Evolutionary conservation across 805 yeast species (phyloP).

Genomic region (Debaryomyces hansenii): DNA sequence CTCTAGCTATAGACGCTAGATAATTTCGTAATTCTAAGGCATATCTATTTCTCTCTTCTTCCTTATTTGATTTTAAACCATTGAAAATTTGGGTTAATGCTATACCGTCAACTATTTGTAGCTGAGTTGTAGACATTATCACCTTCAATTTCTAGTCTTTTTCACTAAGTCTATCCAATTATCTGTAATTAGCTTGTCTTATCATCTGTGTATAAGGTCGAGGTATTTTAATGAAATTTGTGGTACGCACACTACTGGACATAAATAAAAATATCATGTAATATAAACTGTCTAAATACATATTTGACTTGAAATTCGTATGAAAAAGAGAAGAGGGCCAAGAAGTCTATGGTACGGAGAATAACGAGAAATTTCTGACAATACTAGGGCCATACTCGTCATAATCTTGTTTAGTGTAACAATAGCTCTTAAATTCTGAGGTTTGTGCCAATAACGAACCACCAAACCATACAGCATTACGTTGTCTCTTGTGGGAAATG

Average conservation of each 20-base stretch:
- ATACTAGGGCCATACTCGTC: slow-evolving; percentile 98
- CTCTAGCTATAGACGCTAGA: slow-evolving; percentile 73
- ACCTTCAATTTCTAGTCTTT: not conserved
- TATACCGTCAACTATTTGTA: slow-evolving; percentile 46
- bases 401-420: slow-evolving; percentile 95
- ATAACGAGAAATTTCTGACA: slow-evolving; percentile 93
- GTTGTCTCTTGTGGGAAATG: slow-evolving; percentile 93
- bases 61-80: slow-evolving; percentile 47
- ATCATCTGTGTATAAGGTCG: not conserved
- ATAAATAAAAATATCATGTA: not conserved
- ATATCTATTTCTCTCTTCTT: slow-evolving; percentile 49
- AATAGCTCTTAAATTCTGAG: slow-evolving; percentile 91
- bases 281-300: not conserved
- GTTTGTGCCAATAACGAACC: slow-evolving; percentile 97
- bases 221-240: not conserved
- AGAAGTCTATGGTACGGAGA: slow-evolving; percentile 75
- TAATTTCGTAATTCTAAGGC: slow-evolving; percentile 72
- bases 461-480: slow-evolving; percentile 99
- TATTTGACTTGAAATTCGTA: not conserved
- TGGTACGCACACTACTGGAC: not conserved
- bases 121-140: slow-evolving; percentile 25
- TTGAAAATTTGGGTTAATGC: slow-evolving; percentile 53
- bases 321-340: not conserved
- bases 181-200: not conserved
- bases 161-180: not conserved